phyloP scores from a whole-genome alignment of 2,329 filamentous ascomycete genomes.

The Botrytis porri region DNA sequence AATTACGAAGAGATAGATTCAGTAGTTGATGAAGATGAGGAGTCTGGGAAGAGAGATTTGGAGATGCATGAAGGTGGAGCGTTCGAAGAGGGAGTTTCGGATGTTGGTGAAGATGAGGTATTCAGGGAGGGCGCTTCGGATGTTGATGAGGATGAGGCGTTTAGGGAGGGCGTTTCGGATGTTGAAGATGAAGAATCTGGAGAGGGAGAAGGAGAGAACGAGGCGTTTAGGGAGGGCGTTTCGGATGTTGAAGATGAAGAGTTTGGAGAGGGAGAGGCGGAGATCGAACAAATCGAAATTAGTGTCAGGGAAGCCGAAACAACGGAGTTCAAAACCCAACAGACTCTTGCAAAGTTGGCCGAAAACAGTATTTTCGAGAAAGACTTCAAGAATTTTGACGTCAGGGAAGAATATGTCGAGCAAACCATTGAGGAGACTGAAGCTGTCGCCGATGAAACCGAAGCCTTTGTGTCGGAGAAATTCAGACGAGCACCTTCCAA shows the following conservation, averaged over 20 bases:
- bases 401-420: background rate
- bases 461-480: background rate
- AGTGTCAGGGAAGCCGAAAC: conserved; percentile 9
- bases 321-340: conserved; percentile 4
- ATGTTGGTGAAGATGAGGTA: background rate
- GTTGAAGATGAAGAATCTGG: background rate
- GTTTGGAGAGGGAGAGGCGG: background rate
- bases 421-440: background rate
- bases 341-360: background rate
- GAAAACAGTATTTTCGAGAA: background rate
- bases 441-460: background rate
- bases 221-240: background rate
- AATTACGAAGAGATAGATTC: background rate
- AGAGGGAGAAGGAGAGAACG: background rate
- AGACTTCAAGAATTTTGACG: background rate
- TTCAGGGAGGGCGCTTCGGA: background rate
- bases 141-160: background rate
- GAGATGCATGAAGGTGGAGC: background rate
- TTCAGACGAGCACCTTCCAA: background rate
- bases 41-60: background rate
- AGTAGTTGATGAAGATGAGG: background rate
- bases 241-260: background rate
- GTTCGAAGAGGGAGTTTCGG: background rate
- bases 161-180: background rate
- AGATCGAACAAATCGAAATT: conserved; percentile 6